Evolutionary conservation across 1,284 basidiomycete genomes (phyloP).

Genomic region (Ganoderma lucidum): DNA sequence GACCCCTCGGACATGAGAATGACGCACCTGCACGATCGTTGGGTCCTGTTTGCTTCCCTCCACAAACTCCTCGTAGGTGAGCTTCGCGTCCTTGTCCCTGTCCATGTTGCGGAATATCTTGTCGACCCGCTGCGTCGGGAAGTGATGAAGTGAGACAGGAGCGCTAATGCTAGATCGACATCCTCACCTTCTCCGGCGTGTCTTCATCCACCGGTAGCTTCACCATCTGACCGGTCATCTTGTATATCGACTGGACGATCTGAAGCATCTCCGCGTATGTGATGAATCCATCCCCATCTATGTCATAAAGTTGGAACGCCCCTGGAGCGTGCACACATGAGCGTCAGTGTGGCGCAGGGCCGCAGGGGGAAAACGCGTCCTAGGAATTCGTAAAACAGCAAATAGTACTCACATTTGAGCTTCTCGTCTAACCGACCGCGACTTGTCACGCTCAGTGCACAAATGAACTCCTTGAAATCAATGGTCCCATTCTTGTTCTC

Average conservation of each 20-base stretch:
- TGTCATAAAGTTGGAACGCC: constrained; percentile 99
- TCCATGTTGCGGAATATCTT: constrained; percentile 98
- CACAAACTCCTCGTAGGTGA: constrained; percentile 96
- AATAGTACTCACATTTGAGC: constrained; percentile 84
- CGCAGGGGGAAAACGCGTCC: background rate
- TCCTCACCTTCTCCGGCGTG: constrained; percentile 94
- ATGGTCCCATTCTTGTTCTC: constrained; percentile 96
- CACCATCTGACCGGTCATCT: constrained; percentile 99
- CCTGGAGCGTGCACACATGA: constrained; percentile 59
- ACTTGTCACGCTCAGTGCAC: constrained; percentile 94
- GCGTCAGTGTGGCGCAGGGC: constrained; percentile 5
- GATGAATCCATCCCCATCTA: constrained; percentile 96
- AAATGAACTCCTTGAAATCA: constrained; percentile 99
- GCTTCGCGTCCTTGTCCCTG: constrained; percentile 85
- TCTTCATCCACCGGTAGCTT: constrained; percentile 97
- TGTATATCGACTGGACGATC: constrained; percentile 96
- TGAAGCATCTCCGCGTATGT: constrained; percentile 99
- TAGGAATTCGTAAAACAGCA: background rate
- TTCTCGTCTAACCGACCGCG: constrained; percentile 97
- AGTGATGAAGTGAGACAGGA: background rate
- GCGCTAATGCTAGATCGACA: background rate
- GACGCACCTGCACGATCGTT: constrained; percentile 91
- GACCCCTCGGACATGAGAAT: constrained; percentile 12
- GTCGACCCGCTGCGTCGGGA: constrained; percentile 79
- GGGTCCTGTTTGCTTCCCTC: constrained; percentile 98